These are phyloP conservation scores for Torulaspora microellipsoides DNA, from an alignment of 805 yeast species.

Conservation along the genomic window DNA sequence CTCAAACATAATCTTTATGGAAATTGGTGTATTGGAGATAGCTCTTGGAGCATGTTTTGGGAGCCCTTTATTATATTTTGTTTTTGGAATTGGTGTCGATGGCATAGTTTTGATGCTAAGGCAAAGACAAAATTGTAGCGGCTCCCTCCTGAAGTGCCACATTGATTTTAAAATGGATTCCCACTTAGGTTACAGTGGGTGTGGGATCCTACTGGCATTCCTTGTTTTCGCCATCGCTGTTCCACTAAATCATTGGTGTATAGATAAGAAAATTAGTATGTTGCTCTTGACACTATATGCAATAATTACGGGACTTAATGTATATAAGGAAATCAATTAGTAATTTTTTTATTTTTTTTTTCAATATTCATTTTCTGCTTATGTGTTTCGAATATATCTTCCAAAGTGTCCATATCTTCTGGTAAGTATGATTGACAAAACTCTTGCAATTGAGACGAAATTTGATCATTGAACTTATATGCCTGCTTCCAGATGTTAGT, in stretches of 20 bases:
- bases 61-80: conserved; percentile 73
- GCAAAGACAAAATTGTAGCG: conserved; percentile 1
- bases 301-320: conserved; percentile 17
- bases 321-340: conserved; percentile 16
- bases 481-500: conserved; percentile 21
- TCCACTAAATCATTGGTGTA: conserved; percentile 45
- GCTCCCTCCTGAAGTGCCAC: conserved; percentile 8
- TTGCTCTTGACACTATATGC: conserved; percentile 21
- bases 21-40: conserved; percentile 78
- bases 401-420: conserved; percentile 26
- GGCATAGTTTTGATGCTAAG: conserved; percentile 45
- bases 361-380: neutral
- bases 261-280: conserved; percentile 41
- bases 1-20: conserved; percentile 75
- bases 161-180: conserved; percentile 39
- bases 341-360: neutral
- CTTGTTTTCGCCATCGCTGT: conserved; percentile 38
- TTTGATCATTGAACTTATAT: conserved; percentile 5
- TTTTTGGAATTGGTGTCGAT: conserved; percentile 77
- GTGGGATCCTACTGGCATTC: conserved; percentile 40
- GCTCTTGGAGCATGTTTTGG: conserved; percentile 97
- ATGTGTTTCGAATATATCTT: conserved; percentile 9
- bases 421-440: conserved; percentile 28
- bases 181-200: conserved; percentile 37
- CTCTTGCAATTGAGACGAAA: conserved; percentile 7